Base-by-base conservation (phyloP, 164 flowering plant genomes). In the Paratinospora sagittata region DNA sequence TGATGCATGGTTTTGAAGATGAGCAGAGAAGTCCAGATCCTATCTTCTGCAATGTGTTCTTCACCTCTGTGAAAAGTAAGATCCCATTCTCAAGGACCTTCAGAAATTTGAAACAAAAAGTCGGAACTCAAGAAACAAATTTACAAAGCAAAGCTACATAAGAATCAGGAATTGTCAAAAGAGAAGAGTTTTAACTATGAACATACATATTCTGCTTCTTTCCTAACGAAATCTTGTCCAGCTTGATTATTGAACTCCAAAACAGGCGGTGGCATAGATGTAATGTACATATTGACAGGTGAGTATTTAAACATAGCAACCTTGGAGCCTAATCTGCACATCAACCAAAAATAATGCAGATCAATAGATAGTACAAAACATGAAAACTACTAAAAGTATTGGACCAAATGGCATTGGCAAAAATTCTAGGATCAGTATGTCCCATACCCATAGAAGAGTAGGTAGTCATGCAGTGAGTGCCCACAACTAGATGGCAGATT, bases 381-480 rank as follows among this genome's bases (percentile, higher is more conserved):
- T 16, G n/a, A 19, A 52, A 52, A 52, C n/a, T 52, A 52, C n/a
- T n/a, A n/a, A 8, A 52, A 52, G 16, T 52, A 16, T 52, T 19
- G n/a, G 6, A 52, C 58, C 58, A 52, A 52, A 52, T 2, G 19
- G 5, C 19, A 16, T 16, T 43, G 16, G 21, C 2, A 16, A 52
- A 16, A 6, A 21, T 52, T 52, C 5, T 52, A 10, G 58, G n/a
- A 52, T 52, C 19, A 52, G 19, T 52, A 52, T 52, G 58, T 3
- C 39, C 23, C 84, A 62, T 93, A 96, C 99, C 99, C 99, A 76
- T 90, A 96, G 78, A 91, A 93, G 80, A 79, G 79, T 60, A 89
- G 83, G 80, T 83, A 93, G 76, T 91, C 95, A 34, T 84, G 78
- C 61, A 85, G 70, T 37, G 86, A 88, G 85, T 96, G 97, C 65